Percentiles rank a stretch among this genome's conserved stretches.
phyloP scores from a whole-genome alignment of 176 grass and related monocot species.

The Otatea glauca region DNA sequence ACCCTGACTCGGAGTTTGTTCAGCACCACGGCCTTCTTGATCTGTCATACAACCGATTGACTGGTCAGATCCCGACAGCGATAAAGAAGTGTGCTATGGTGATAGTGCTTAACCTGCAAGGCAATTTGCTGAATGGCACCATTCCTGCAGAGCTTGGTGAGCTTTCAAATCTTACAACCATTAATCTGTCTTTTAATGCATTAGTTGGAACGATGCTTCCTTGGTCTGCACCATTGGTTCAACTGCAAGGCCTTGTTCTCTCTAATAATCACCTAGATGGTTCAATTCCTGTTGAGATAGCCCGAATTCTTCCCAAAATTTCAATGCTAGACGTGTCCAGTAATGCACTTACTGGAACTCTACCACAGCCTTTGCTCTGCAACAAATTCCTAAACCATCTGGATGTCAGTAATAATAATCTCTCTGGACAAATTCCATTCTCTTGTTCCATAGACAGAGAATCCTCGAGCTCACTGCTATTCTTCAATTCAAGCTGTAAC shows the following conservation, averaged over 20 bases:
- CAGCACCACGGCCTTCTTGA: slow-evolving; percentile 94
- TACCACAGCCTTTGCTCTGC: slow-evolving; percentile 70
- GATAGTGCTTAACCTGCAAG: slow-evolving; percentile 72
- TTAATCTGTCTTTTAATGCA: slow-evolving; percentile 78
- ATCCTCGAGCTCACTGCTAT: slow-evolving; percentile 64
- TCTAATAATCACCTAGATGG: slow-evolving; percentile 82
- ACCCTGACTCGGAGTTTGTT: slow-evolving; percentile 89
- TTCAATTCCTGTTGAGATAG: slow-evolving; percentile 68
- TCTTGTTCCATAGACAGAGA: slow-evolving; percentile 40
- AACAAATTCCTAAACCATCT: slow-evolving; percentile 59
- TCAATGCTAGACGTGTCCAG: slow-evolving; percentile 74
- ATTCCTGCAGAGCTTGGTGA: slow-evolving; percentile 77
- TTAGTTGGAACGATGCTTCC: slow-evolving; percentile 69
- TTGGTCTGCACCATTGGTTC: slow-evolving; percentile 53
- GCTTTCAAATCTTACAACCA: slow-evolving; percentile 68
- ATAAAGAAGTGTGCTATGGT: slow-evolving; percentile 74
- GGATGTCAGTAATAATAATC: slow-evolving; percentile 81
- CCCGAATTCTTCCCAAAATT: slow-evolving; percentile 66
- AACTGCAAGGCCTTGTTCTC: slow-evolving; percentile 82
- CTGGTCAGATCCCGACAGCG: slow-evolving; percentile 66
- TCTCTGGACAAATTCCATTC: slow-evolving; percentile 75
- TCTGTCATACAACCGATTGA: slow-evolving; percentile 80
- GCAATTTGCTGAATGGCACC: slow-evolving; percentile 78
- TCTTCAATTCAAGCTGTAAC: slow-evolving; percentile 88
- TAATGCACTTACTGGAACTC: slow-evolving; percentile 70